A percentile compares a stretch with the other conserved stretches of the same genome.
Conservation (phyloP, 2,329 filamentous ascomycete species). For the Aspergillus amoenus region DNA sequence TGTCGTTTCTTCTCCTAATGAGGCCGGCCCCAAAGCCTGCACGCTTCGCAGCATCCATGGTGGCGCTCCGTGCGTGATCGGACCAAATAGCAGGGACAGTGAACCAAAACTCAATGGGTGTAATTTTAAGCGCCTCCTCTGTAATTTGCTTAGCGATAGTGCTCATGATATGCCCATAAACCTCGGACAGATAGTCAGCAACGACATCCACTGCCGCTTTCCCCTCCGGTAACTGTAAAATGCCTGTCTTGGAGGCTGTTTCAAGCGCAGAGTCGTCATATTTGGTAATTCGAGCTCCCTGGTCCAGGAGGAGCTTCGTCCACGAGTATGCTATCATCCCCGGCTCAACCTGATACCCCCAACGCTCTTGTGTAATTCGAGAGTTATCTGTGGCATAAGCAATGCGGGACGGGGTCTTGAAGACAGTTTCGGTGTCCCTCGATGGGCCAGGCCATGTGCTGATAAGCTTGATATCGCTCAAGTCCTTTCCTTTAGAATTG, state of each 20-base stretch:
- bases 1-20: constrained; percentile 1
- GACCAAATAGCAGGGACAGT: constrained; percentile 33
- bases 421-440: constrained; percentile 12
- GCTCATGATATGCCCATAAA: constrained; percentile 22
- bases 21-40: constrained; percentile 13
- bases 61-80: constrained; percentile 23
- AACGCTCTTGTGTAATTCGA: constrained; percentile 6
- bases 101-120: constrained; percentile 25
- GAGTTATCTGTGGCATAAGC: constrained; percentile 25
- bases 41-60: constrained; percentile 5
- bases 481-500: constrained; percentile 11
- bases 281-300: constrained; percentile 13
- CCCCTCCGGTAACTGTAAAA: constrained; percentile 19
- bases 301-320: constrained; percentile 32
- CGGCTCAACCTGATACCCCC: constrained; percentile 27
- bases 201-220: constrained; percentile 23
- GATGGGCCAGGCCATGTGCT: constrained; percentile 24
- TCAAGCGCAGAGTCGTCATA: constrained; percentile 20
- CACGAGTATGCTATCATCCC: constrained; percentile 26
- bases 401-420: constrained; percentile 28
- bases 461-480: constrained; percentile 22
- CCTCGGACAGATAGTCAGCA: constrained; percentile 22
- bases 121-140: constrained; percentile 9
- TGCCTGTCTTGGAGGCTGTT: constrained; percentile 5
- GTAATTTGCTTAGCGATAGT: constrained; percentile 19